Conservation (phyloP, 1,139 yeast genomes). For the Debaryomyces coudertii region DNA sequence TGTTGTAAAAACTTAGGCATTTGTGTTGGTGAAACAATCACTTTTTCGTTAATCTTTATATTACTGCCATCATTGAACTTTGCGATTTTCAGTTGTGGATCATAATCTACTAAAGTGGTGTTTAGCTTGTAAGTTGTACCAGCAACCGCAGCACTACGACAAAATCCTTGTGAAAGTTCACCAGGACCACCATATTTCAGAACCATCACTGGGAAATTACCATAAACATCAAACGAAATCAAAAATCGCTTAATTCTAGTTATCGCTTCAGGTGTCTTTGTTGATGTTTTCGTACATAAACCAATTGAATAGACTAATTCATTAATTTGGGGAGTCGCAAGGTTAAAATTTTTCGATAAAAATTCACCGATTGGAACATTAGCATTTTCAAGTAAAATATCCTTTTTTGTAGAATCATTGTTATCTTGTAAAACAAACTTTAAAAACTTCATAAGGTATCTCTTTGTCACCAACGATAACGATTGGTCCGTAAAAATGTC, state of each 20-base stretch:
- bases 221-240: slow-evolving; percentile 88
- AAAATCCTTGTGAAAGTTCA: slow-evolving; percentile 94
- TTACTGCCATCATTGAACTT: slow-evolving; percentile 75
- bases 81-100: slow-evolving; percentile 67
- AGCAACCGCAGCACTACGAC: slow-evolving; percentile 97
- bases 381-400: slow-evolving; percentile 58
- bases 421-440: slow-evolving; percentile 78
- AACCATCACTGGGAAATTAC: slow-evolving; percentile 88
- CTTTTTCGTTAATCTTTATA: slow-evolving; percentile 74
- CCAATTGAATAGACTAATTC: slow-evolving; percentile 90
- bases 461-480: slow-evolving; percentile 72
- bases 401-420: slow-evolving; percentile 52
- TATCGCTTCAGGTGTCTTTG: slow-evolving; percentile 73
- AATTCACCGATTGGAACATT: slow-evolving; percentile 61
- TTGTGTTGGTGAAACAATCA: slow-evolving; percentile 74
- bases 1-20: slow-evolving; percentile 52
- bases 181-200: slow-evolving; percentile 97
- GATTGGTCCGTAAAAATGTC: slow-evolving; percentile 92
- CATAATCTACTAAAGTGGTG: slow-evolving; percentile 64
- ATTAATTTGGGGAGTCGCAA: slow-evolving; percentile 72
- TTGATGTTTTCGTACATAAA: slow-evolving; percentile 60
- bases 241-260: slow-evolving; percentile 82
- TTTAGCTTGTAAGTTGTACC: slow-evolving; percentile 91
- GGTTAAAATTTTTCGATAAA: slow-evolving; percentile 63
- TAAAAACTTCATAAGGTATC: slow-evolving; percentile 88